These are phyloP conservation scores for Rhizoclosmatium globosum DNA, from an alignment of 192 early-diverging fungal genomes.

Conservation along the genomic window DNA sequence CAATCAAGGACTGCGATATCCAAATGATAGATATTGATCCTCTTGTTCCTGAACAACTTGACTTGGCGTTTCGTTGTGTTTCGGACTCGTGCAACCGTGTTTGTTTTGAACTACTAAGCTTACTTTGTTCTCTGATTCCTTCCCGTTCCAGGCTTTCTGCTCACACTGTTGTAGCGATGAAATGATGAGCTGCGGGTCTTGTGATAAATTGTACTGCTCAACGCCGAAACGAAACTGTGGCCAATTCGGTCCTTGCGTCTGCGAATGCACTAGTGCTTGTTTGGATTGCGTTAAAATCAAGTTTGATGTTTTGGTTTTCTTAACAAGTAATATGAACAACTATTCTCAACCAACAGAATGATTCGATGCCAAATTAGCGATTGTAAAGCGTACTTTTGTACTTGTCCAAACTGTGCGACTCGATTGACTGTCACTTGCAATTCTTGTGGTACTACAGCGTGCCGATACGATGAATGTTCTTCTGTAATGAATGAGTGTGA, in stretches of 20 bases:
- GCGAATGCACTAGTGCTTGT: background rate
- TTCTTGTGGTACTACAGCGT: background rate
- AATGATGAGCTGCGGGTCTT: background rate
- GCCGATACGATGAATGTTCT: background rate
- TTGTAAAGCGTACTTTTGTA: background rate
- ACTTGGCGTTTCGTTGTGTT: background rate
- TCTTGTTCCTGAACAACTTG: background rate
- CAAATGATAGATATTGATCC: too few species aligned
- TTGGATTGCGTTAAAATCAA: background rate
- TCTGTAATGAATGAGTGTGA: background rate
- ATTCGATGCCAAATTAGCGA: background rate
- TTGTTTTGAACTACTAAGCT: background rate
- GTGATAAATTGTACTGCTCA: background rate
- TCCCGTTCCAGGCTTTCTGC: background rate
- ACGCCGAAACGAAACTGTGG: background rate
- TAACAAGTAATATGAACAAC: background rate
- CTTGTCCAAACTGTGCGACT: background rate
- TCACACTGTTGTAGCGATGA: background rate
- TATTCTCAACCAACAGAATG: background rate
- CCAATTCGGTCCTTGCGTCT: background rate
- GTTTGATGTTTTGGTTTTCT: background rate
- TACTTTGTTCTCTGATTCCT: background rate
- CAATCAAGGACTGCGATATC: too few species aligned
- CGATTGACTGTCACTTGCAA: background rate
- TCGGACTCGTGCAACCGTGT: background rate